Evolutionary conservation across 2,329 filamentous ascomycete species (phyloP), one percentile per base, ranked within the genome.

Genomic region (Aspergillus vadensis): DNA sequence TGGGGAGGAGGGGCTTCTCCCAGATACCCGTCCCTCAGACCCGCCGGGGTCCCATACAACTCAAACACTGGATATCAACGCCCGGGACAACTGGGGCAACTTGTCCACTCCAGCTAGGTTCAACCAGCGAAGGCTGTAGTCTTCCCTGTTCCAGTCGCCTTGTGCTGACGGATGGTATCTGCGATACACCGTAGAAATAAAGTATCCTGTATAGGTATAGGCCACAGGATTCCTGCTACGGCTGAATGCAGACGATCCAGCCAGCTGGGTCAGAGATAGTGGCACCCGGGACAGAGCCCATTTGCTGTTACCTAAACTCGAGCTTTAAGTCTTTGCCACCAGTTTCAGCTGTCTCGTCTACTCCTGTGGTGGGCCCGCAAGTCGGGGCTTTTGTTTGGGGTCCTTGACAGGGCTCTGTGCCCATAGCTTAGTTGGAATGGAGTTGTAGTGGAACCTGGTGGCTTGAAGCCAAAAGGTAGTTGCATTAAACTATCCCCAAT

Each of bases 331-430:
- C n/a, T 41, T 65, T 51, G 65, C 65, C 65, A 67, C 65, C 41
- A 23, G 59, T 56, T 67, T 65, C 65, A 67, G 63, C 65, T 65
- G 65, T 60, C 61, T 54, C 53, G 32, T 54, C 19, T 19, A 44
- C 27, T 53, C 15, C 38, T 58, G 17, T 50, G 25, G 53, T 60
- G 60, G 57, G 57, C 25, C 56, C 41, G 15, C 15, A 36, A 48
- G 32, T 53, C 53, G 58, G 55, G 10, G 52, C 57, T 30, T 30
- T 30, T 48, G 32, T 14, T n/a, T 23, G 43, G 47, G 43, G 54
- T 38, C 36, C 19, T 44, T 44, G 39, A 32, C 21, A 43, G 39
- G 41, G 17, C 44, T 27, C 43, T 9, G 43, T 27, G 54, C n/a
- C 23, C 47, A 30, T 30, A 50, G 47, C 47, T 50, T 50, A 50